Base-by-base conservation (phyloP, 768 basidiomycete species). In the Tylopilus subfusipes region DNA sequence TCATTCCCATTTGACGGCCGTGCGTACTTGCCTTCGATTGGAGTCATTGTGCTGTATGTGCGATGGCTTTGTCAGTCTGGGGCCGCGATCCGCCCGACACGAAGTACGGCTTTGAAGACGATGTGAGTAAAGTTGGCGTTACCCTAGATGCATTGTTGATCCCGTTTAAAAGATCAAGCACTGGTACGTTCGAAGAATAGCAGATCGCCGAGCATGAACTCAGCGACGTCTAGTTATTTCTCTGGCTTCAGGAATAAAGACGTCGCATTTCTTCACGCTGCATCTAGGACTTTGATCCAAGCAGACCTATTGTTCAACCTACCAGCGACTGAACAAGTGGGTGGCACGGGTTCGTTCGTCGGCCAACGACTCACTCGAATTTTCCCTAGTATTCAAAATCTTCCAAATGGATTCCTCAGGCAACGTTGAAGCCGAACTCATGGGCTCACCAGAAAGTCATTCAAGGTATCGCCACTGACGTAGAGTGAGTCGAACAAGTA, bases 241-340 rank as follows among this genome's bases (percentile, higher is more conserved):
- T 75, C 84, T 11, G 86, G 86, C 1, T 80, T 82, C 63, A 74
- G 72, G 56, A 90, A 90, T 65, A 87, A 89, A 64, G 93, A 95
- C 50, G 82, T 94, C 14, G 89, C 91, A 0, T 93, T 91, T 71
- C 80, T 87, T 54, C 93, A 96, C 63, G 70, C 74, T 13, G 74
- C 80, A 1, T 86, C 84, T 14, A 88, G 83, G 66, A 82, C 85
- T 0, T 73, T 95, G 42, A 79, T 95, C 43, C 77, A 87, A 67
- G 93, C 90, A 2, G 93, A 97, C 68, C 73, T 95, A 42, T 68
- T 95, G 3, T 82, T 92, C 74, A 94, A 94, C 72, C 74, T 95
- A 13, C 90, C 92, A 1, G 74, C 82, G 5, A 84, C 68, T 2
- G 92, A 95, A 69, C 91, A 93, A 72, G 84, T 83, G 29, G 48